These are phyloP conservation scores for Beauveria caledonica DNA, from an alignment of 2,329 filamentous ascomycete species.

Conservation along the genomic window DNA sequence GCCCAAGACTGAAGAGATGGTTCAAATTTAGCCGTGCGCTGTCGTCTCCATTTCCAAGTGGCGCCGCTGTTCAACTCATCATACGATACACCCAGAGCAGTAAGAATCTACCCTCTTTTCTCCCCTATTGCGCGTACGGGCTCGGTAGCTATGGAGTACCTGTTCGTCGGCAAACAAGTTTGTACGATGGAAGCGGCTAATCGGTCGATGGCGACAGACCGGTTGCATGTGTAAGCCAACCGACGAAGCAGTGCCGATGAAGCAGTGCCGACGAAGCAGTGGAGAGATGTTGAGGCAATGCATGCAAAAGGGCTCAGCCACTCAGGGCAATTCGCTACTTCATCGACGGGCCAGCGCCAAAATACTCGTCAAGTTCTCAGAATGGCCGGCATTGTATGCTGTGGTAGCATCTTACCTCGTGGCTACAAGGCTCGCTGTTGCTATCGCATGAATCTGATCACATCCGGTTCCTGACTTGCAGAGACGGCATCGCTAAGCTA, in stretches of 20 bases:
- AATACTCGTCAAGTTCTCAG: background rate
- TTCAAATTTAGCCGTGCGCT: background rate
- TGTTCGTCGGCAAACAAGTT: background rate
- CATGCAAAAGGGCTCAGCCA: background rate
- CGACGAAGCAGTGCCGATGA: background rate
- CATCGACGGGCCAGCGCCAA: background rate
- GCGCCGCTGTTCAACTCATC: background rate
- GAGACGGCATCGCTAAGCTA: background rate
- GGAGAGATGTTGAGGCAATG: background rate
- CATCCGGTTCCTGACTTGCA: background rate
- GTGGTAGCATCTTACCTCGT: background rate
- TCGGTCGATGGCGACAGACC: background rate
- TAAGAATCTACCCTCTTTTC: background rate
- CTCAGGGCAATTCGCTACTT: background rate
- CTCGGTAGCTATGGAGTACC: background rate
- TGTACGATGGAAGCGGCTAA: background rate
- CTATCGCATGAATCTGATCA: background rate
- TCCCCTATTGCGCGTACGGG: background rate
- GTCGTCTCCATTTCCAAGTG: background rate
- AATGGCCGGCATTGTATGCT: background rate
- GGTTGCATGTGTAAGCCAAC: background rate
- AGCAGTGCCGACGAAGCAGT: background rate
- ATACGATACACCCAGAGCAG: background rate
- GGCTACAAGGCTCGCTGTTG: background rate
- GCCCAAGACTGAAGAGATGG: background rate